phyloP scores from a whole-genome alignment of 768 basidiomycete genomes.

The Panaeolus papilionaceus region DNA sequence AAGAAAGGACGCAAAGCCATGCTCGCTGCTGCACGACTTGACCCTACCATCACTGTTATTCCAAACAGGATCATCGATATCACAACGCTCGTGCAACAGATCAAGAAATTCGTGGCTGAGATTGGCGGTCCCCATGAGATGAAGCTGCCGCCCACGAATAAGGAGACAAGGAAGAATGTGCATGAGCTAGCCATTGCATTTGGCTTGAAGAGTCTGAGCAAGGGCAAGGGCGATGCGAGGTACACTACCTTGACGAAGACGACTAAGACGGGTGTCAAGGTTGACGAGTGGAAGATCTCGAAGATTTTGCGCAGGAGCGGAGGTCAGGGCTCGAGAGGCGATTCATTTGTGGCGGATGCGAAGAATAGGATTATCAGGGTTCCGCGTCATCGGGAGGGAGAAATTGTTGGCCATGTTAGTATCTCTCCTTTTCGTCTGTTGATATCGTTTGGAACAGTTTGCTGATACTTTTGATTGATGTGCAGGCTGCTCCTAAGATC shows the following conservation, averaged over 20 bases:
- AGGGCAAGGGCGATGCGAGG: constrained; percentile 68
- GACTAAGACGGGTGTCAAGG: constrained; percentile 53
- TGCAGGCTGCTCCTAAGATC: constrained; percentile 81
- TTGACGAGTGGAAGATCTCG: constrained; percentile 68
- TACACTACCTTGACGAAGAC: constrained; percentile 84
- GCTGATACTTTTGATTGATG: constrained; percentile 16
- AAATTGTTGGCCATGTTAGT: constrained; percentile 82
- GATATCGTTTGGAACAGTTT: background rate
- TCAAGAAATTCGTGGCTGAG: constrained; percentile 72
- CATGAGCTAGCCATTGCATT: constrained; percentile 87
- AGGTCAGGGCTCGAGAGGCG: constrained; percentile 39
- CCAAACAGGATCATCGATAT: constrained; percentile 68
- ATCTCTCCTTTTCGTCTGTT: constrained; percentile 11
- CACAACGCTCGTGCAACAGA: constrained; percentile 69
- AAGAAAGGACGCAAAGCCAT: constrained; percentile 76
- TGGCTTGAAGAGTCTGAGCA: constrained; percentile 77
- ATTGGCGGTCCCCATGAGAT: constrained; percentile 57
- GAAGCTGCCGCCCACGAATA: constrained; percentile 81
- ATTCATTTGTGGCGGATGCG: constrained; percentile 40
- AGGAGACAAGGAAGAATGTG: constrained; percentile 69
- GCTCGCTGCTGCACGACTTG: constrained; percentile 58
- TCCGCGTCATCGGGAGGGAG: constrained; percentile 77
- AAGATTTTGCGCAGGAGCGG: constrained; percentile 46
- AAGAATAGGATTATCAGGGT: constrained; percentile 34
- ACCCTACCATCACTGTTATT: constrained; percentile 47